phyloP scores from a whole-genome alignment of 1,284 basidiomycete genomes.

The Entoloma clypeatum region DNA sequence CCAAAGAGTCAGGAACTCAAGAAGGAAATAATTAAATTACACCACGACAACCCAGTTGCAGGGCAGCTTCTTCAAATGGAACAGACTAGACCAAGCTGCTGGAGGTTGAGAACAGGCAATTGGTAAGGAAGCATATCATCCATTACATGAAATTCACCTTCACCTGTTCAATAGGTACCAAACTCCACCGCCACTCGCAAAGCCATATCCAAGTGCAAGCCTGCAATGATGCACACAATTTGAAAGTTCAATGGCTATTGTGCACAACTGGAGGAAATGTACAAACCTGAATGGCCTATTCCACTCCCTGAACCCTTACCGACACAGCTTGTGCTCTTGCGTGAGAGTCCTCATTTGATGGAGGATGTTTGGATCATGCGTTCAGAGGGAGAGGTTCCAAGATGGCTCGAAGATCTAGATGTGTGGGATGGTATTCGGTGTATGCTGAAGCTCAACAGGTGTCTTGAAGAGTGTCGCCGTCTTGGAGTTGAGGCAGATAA shows the following conservation, averaged over 20 bases:
- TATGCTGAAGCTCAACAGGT: slow-evolving; percentile 6
- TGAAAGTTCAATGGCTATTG: slow-evolving; percentile 35
- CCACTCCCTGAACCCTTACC: slow-evolving; percentile 31
- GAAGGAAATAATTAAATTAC: no score
- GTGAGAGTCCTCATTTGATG: slow-evolving; percentile 28
- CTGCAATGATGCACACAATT: slow-evolving; percentile 30
- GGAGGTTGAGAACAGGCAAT: slow-evolving; percentile 29
- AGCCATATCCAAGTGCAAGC: slow-evolving; percentile 31
- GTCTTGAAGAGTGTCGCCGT: slow-evolving; percentile 6
- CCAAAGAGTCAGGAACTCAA: no score
- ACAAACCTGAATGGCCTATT: slow-evolving; percentile 25
- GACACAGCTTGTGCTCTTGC: slow-evolving; percentile 25
- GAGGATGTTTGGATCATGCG: slow-evolving; percentile 38
- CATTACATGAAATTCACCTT: not conserved
- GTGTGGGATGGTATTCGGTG: slow-evolving; percentile 8
- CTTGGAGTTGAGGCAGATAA: slow-evolving; percentile 11
- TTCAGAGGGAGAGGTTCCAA: slow-evolving; percentile 17
- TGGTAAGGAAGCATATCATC: slow-evolving; percentile 22
- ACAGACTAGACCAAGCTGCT: slow-evolving; percentile 32
- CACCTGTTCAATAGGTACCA: slow-evolving; percentile 27
- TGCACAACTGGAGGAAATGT: slow-evolving; percentile 21
- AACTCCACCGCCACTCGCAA: slow-evolving; percentile 34
- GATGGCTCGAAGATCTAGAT: slow-evolving; percentile 31
- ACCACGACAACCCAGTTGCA: no score
- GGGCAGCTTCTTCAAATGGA: slow-evolving; percentile 38